Conservation (phyloP, 768 basidiomycete genomes). For the Lanmaoa pseudosensibilis region DNA sequence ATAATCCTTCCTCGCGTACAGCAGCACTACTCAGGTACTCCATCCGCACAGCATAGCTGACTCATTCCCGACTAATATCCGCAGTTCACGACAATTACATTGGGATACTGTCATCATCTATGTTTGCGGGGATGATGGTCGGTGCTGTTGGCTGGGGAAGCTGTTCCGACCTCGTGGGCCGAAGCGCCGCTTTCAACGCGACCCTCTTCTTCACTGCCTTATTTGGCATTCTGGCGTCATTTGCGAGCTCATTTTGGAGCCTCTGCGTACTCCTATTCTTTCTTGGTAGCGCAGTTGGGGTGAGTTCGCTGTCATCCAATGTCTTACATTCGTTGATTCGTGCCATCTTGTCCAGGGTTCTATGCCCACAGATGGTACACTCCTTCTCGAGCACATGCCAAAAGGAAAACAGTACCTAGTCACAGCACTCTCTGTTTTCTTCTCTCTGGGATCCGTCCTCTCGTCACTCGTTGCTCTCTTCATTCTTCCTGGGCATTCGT, state of each 20-base stretch:
- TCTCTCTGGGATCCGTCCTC: conserved; percentile 88
- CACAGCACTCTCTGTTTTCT: conserved; percentile 91
- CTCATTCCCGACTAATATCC: conserved; percentile 19
- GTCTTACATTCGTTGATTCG: not conserved
- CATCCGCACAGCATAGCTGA: conserved; percentile 1
- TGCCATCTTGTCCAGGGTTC: conserved; percentile 57
- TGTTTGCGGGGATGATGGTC: conserved; percentile 98
- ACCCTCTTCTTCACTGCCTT: conserved; percentile 88
- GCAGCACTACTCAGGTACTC: conserved; percentile 74
- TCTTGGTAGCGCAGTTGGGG: conserved; percentile 92
- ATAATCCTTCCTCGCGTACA: conserved; percentile 97
- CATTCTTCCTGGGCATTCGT: conserved; percentile 76
- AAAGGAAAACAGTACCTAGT: conserved; percentile 89
- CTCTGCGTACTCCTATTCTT: conserved; percentile 82
- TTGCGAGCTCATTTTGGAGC: conserved; percentile 62
- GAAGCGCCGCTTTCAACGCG: conserved; percentile 87
- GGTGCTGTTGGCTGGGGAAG: conserved; percentile 92
- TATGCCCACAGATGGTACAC: conserved; percentile 96
- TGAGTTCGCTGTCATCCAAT: conserved; percentile 38
- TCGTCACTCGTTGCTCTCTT: conserved; percentile 77
- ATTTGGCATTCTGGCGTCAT: conserved; percentile 81
- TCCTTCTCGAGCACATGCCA: conserved; percentile 91
- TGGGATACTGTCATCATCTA: conserved; percentile 80
- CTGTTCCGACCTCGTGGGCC: conserved; percentile 87
- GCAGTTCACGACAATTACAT: conserved; percentile 74